phyloP scores from a whole-genome alignment of 106 monocot species.

The Narthecium ossifragum region DNA sequence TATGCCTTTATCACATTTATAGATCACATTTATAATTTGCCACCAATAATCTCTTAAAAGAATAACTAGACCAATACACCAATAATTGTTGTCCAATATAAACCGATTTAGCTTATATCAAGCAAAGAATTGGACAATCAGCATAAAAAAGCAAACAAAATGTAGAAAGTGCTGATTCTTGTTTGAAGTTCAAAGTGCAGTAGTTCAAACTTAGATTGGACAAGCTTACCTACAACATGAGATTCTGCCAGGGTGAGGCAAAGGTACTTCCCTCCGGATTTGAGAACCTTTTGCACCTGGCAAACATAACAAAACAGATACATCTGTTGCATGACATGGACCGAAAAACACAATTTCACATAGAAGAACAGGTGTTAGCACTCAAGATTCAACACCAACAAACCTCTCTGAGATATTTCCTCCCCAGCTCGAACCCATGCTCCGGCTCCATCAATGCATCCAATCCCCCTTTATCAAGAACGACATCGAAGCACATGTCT shows the following conservation, averaged over 20 bases:
- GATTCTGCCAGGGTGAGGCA: conserved; percentile 91
- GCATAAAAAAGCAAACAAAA: background rate
- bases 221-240: conserved; percentile 74
- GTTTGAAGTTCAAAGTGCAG: no score
- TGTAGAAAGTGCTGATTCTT: no score
- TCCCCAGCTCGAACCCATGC: conserved; percentile 61
- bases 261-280: conserved; percentile 69
- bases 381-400: conserved; percentile 3
- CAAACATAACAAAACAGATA: no score
- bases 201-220: background rate
- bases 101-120: no score
- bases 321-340: no score
- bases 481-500: conserved; percentile 77
- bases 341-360: no score
- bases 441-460: conserved; percentile 98
- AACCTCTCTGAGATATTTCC: conserved; percentile 93
- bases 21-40: no score
- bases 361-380: background rate
- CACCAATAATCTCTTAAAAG: no score
- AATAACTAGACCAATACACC: no score
- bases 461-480: conserved; percentile 92
- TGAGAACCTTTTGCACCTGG: conserved; percentile 82
- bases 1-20: no score
- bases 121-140: no score
- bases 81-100: no score